phyloP scores from a whole-genome alignment of 805 yeast genomes.

The Suhomyces xylopsoci region DNA sequence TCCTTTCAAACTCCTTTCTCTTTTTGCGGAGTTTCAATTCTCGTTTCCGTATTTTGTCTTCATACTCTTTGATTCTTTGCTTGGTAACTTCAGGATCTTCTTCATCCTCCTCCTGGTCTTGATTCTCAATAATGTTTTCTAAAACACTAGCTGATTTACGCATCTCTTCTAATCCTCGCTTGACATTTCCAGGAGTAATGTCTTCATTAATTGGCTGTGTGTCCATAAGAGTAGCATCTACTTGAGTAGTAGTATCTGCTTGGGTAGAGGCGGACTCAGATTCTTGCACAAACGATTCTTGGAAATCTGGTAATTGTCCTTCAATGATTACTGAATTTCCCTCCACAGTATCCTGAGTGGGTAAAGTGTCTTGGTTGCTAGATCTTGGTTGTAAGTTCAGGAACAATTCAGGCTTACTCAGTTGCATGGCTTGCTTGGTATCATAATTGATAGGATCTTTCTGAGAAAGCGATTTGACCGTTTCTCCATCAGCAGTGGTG shows the following conservation, averaged over 20 bases:
- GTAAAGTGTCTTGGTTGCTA: neutral
- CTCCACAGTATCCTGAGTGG: conserved; percentile 7
- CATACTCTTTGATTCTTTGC: conserved; percentile 35
- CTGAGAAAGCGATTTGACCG: neutral
- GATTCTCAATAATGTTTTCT: conserved; percentile 12
- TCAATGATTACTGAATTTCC: conserved; percentile 6
- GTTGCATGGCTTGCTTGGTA: neutral
- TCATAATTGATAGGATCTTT: neutral
- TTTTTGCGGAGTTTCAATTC: conserved; percentile 32
- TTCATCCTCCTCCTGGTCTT: conserved; percentile 21
- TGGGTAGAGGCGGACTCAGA: conserved; percentile 16
- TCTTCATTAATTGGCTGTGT: conserved; percentile 3
- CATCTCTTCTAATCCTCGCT: conserved; percentile 19
- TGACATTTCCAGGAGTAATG: conserved; percentile 11
- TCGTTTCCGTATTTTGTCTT: conserved; percentile 32
- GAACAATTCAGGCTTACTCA: conserved; percentile 15
- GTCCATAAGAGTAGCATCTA: conserved; percentile 3
- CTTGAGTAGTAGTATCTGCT: conserved; percentile 17
- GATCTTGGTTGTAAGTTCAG: conserved; percentile 27
- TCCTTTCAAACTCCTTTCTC: conserved; percentile 53
- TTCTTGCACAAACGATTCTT: conserved; percentile 12
- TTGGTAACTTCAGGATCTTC: conserved; percentile 22
- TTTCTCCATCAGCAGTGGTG: conserved; percentile 10
- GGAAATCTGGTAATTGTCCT: conserved; percentile 21
- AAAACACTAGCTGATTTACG: conserved; percentile 12